Conservation (phyloP, 1,139 yeast species). For the Arxiozyma heterogenica region DNA sequence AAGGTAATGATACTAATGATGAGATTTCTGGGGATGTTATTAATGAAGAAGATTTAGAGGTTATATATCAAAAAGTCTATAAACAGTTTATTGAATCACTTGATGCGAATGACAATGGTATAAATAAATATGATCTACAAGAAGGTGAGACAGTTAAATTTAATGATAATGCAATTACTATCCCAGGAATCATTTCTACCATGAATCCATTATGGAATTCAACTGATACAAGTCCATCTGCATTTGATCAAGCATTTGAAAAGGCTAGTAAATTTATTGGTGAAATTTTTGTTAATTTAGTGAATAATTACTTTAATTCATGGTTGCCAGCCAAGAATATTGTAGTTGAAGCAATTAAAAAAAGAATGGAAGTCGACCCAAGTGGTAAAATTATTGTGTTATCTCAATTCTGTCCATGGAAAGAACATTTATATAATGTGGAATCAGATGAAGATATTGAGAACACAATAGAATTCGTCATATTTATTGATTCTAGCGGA, state of each 20-base stretch:
- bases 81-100: conserved; percentile 80
- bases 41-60: conserved; percentile 40
- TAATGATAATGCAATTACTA: conserved; percentile 51
- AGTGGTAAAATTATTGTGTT: conserved; percentile 69
- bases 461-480: conserved; percentile 62
- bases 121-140: conserved; percentile 56
- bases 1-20: conserved; percentile 31
- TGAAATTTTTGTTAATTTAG: conserved; percentile 55
- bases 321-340: conserved; percentile 87
- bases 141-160: conserved; percentile 39
- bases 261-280: conserved; percentile 82
- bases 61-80: conserved; percentile 67
- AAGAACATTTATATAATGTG: conserved; percentile 72
- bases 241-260: conserved; percentile 55
- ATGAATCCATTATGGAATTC: conserved; percentile 79
- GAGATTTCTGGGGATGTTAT: conserved; percentile 32
- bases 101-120: conserved; percentile 96
- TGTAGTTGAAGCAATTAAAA: conserved; percentile 59
- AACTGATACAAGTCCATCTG: conserved; percentile 50
- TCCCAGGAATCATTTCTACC: conserved; percentile 70
- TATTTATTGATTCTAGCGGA: conserved; percentile 63
- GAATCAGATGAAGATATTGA: conserved; percentile 51
- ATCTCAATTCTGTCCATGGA: conserved; percentile 83
- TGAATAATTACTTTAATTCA: conserved; percentile 66
- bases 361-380: conserved; percentile 44